Percentiles rank a stretch among this genome's conserved stretches.
Evolutionary conservation across 495 filamentous ascomycete genomes (phyloP).

Genomic region (Penicillium cosmopolitanum): DNA sequence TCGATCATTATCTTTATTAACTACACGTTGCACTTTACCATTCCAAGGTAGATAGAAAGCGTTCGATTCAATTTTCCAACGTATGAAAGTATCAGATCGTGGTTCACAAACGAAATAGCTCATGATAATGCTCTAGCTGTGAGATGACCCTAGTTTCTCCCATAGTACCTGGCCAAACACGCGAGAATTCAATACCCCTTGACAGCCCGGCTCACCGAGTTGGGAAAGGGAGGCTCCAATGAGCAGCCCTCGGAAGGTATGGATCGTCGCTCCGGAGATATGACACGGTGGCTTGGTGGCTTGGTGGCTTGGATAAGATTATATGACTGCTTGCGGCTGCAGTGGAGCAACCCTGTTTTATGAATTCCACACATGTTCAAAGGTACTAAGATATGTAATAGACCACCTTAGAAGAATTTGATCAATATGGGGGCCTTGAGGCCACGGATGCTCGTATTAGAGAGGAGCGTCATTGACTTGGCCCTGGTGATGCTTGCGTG

Average conservation of each 20-base stretch:
- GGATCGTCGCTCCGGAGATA: not conserved
- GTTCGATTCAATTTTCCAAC: too few species aligned
- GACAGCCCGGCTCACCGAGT: not conserved
- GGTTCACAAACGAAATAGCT: not conserved
- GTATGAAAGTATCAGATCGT: not conserved
- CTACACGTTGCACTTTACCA: not conserved
- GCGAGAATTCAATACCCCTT: not conserved
- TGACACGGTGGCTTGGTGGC: not conserved
- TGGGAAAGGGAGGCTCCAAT: not conserved
- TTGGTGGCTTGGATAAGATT: not conserved
- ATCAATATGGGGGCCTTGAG: not conserved
- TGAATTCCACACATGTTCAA: not conserved
- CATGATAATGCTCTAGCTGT: too few species aligned
- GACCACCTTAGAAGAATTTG: not conserved
- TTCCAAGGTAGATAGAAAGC: not conserved
- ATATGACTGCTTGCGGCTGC: not conserved
- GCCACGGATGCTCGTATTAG: not conserved
- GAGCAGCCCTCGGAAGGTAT: not conserved
- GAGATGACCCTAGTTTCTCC: not conserved
- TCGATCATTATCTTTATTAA: not conserved
- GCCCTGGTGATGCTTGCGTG: not conserved
- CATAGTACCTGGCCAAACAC: not conserved
- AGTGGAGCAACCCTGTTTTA: not conserved
- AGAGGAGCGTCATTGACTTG: not conserved
- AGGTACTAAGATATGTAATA: not conserved